Evolutionary conservation across 1,139 yeast species (phyloP), one percentile per base, ranked within the genome.

Genomic region (Kodamaea derodonti): DNA sequence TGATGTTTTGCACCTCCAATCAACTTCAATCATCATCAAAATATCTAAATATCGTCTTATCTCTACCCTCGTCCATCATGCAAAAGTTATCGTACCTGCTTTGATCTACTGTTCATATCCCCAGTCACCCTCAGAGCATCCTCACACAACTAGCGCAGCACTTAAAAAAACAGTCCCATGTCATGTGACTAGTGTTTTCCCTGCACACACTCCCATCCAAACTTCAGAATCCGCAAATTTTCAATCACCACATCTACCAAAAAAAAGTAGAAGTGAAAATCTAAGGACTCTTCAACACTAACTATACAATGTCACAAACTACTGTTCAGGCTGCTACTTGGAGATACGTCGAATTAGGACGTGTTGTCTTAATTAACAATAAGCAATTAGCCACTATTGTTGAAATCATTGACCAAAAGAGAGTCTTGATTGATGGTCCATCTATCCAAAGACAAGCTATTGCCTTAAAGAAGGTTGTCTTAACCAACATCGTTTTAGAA

Each of bases 281-380:
- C 22, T 18, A 18, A 15, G 15, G 12, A 12, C 30, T 14, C 16
- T 27, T n/a, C 13, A 27, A 27, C 30, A 27, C 16, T 25, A 18
- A 25, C 27, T 28, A 40, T 37, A 44, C 46, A 46, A 66, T 65
- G 72, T 60, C 69, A 45, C 48, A 60, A 56, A 58, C 95, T 69
- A 75, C 84, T 67, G 94, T 90, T 72, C 84, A 85, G 79, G 85
- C 95, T 71, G 79, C 95, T 73, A 86, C 85, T 90, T 90, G 97
- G 97, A 87, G 97, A 84, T 83, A 79, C 69, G 98, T 94, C 70
- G 96, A 92, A 80, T 85, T 90, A 66, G 99, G 99, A 71, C 96
- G 98, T 79, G 87, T 94, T 68, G 96, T 90, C 73, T 84, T 90
- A 67, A 69, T 92, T 69, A 73, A 80, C 80, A 76, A 80, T 75